Conservation (phyloP, 768 basidiomycete species). For the Gymnopilus junonius region DNA sequence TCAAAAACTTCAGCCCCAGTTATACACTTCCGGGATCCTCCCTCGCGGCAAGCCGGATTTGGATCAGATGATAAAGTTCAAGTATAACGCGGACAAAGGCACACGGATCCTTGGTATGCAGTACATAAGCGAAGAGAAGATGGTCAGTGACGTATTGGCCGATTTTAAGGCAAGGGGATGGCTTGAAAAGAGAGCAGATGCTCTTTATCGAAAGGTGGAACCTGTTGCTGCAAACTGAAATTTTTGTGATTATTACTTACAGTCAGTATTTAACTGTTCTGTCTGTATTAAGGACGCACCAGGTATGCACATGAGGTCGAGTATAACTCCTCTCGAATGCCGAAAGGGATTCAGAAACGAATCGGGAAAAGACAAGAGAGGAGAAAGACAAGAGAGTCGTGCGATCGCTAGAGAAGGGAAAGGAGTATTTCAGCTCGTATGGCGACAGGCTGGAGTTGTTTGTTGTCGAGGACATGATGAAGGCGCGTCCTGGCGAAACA, state of each 20-base stretch:
- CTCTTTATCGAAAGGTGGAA: neutral
- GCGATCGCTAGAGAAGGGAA: slow-evolving; percentile 62
- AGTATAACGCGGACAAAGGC: neutral
- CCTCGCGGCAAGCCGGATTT: slow-evolving; percentile 5
- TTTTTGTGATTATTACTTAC: no score
- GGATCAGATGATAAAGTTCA: neutral
- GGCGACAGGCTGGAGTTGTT: slow-evolving; percentile 65
- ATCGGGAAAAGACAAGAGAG: no score
- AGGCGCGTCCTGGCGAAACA: slow-evolving; percentile 27
- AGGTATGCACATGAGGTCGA: no score
- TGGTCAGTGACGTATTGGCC: neutral
- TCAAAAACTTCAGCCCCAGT: neutral
- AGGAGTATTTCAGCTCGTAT: slow-evolving; percentile 56
- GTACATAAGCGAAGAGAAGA: neutral
- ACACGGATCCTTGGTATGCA: neutral
- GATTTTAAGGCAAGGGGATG: slow-evolving; percentile 3
- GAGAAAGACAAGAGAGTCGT: no score
- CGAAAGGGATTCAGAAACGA: no score
- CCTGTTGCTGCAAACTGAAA: no score
- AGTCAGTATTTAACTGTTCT: no score
- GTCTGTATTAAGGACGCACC: no score
- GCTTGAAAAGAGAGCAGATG: neutral
- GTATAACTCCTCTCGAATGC: no score
- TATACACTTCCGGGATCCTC: slow-evolving; percentile 2
- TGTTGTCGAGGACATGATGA: slow-evolving; percentile 67